Evolutionary conservation across 2,329 filamentous ascomycete species (phyloP).

Genomic region (Ambrosiella cleistominuta): DNA sequence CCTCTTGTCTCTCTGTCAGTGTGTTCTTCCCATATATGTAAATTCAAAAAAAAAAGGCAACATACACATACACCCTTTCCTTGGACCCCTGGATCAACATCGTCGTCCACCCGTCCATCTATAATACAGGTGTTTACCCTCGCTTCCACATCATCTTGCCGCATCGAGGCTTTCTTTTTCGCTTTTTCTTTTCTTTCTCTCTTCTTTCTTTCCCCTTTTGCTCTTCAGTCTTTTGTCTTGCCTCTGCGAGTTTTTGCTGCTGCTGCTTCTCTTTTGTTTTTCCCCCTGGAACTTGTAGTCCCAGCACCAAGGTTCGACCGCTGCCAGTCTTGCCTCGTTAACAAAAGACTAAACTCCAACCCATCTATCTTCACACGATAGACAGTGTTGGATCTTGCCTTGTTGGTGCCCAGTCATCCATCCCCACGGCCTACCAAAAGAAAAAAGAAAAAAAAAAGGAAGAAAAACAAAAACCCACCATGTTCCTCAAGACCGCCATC

Average conservation of each 20-base stretch:
- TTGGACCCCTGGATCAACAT: neutral
- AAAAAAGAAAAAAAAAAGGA: neutral
- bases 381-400: neutral
- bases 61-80: neutral
- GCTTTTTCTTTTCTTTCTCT: slow-evolving; percentile 11
- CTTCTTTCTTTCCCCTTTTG: slow-evolving; percentile 13
- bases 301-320: neutral
- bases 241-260: neutral
- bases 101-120: neutral
- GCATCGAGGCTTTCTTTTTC: slow-evolving; percentile 11
- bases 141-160: slow-evolving; percentile 10
- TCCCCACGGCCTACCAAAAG: neutral
- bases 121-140: neutral
- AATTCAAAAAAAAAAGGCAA: neutral
- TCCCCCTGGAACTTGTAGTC: neutral
- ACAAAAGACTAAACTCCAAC: neutral
- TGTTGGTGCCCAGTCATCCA: neutral
- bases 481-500: slow-evolving; percentile 17
- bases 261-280: neutral
- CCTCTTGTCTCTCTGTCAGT: too few species aligned
- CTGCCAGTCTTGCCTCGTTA: neutral
- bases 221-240: slow-evolving; percentile 14
- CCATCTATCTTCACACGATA: neutral
- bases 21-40: neutral
- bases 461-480: slow-evolving; percentile 1